These are phyloP conservation scores for Cynara cardunculus DNA, from an alignment of 129 eudicot genomes.

Conservation along the genomic window DNA sequence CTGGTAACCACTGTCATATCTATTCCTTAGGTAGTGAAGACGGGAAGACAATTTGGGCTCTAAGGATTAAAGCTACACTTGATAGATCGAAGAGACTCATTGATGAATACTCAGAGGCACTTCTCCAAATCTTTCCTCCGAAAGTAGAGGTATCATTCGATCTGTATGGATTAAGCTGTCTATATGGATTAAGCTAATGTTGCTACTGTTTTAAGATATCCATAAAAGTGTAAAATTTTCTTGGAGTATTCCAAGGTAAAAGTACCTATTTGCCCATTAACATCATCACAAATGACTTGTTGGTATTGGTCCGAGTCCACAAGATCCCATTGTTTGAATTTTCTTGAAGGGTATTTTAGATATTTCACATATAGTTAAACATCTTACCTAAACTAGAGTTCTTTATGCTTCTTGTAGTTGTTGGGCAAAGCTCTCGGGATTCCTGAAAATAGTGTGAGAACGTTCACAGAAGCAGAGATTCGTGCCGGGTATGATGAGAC, in stretches of 20 bases:
- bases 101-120: conserved; percentile 91
- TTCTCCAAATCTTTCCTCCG: conserved; percentile 80
- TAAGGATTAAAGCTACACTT: conserved; percentile 92
- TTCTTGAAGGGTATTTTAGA: neutral
- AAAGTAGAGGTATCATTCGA: conserved; percentile 64
- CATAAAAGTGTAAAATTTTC: neutral
- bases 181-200: neutral
- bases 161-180: neutral
- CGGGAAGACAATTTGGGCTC: conserved; percentile 85
- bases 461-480: conserved; percentile 90
- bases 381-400: conserved; percentile 1
- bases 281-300: neutral
- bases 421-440: conserved; percentile 87
- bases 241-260: neutral
- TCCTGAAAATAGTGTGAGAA: conserved; percentile 81
- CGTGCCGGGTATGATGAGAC: conserved; percentile 76
- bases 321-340: neutral
- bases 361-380: neutral
- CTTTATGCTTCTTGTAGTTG: conserved; percentile 45
- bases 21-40: conserved; percentile 71
- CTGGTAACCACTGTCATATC: neutral
- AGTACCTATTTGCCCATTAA: neutral
- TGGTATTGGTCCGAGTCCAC: neutral
- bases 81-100: conserved; percentile 91
- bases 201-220: neutral